Conservation (phyloP, 208 protist genomes). For the Leishmania turanica region DNA sequence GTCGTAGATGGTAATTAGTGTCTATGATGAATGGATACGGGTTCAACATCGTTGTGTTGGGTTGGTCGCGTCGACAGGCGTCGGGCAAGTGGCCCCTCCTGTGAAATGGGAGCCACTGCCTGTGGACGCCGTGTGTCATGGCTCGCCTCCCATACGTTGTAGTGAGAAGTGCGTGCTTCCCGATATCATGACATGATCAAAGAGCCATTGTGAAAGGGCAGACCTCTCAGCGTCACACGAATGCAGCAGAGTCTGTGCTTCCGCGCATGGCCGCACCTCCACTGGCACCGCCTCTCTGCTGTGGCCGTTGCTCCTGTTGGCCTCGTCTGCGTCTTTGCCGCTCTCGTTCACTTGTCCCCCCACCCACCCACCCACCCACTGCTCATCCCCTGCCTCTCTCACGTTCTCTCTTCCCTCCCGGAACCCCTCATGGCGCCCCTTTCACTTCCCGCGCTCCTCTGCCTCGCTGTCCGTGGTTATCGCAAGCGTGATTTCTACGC, state of each 20-base stretch:
- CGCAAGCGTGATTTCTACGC: background rate
- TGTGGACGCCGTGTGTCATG: background rate
- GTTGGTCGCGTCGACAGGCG: background rate
- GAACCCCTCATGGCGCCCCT: background rate
- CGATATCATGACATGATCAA: background rate
- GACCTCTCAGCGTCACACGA: background rate
- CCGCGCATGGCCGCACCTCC: background rate
- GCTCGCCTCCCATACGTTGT: background rate
- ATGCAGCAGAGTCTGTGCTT: background rate
- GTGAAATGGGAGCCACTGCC: background rate
- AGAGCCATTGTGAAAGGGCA: background rate
- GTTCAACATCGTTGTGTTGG: background rate
- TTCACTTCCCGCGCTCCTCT: background rate
- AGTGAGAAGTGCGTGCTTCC: background rate
- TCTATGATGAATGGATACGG: background rate
- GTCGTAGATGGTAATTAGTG: background rate
- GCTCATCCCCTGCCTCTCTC: background rate
- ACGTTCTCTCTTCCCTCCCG: background rate
- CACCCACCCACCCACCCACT: background rate
- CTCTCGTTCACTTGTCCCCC: background rate
- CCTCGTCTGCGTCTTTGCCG: background rate
- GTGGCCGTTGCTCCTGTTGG: background rate
- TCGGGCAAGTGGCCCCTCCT: background rate
- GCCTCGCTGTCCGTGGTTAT: background rate
- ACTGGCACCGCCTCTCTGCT: background rate